Percentiles rank a stretch among this genome's conserved stretches.
phyloP scores from a whole-genome alignment of 1,284 basidiomycete species.

The Pseudozyma sp. region DNA sequence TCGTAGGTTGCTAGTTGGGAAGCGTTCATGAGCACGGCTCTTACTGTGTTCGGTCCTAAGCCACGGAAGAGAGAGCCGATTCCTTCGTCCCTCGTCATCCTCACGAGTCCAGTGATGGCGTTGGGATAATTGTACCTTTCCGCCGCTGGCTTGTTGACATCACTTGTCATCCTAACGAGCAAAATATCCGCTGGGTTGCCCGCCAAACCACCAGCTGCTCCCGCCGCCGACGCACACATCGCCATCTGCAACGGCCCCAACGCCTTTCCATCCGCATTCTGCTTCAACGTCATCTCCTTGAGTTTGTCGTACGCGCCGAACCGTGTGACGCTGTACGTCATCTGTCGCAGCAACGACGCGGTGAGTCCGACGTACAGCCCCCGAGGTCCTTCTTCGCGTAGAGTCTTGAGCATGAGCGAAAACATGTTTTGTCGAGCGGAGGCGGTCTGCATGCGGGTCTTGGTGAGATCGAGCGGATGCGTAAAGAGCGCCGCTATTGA shows the following conservation, averaged over 20 bases:
- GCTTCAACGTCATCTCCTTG: slow-evolving; percentile 44
- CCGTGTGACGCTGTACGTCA: slow-evolving; percentile 66
- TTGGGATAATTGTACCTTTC: slow-evolving; percentile 68
- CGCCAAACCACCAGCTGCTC: slow-evolving; percentile 63
- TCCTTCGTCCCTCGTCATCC: slow-evolving; percentile 72
- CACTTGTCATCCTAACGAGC: slow-evolving; percentile 70
- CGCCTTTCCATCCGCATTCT: slow-evolving; percentile 21
- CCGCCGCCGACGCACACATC: slow-evolving; percentile 55
- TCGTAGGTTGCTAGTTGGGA: slow-evolving; percentile 70
- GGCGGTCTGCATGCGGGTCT: slow-evolving; percentile 69
- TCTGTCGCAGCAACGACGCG: slow-evolving; percentile 63
- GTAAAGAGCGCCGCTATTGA: slow-evolving; percentile 66
- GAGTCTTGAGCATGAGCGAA: slow-evolving; percentile 49
- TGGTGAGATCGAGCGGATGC: slow-evolving; percentile 68
- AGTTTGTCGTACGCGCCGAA: slow-evolving; percentile 66
- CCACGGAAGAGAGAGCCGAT: slow-evolving; percentile 70
- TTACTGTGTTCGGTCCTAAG: slow-evolving; percentile 71
- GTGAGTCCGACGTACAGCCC: slow-evolving; percentile 65
- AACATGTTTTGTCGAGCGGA: slow-evolving; percentile 53
- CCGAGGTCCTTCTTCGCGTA: slow-evolving; percentile 48
- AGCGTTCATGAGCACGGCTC: slow-evolving; percentile 73
- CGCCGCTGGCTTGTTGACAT: slow-evolving; percentile 64
- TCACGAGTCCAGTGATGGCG: slow-evolving; percentile 70
- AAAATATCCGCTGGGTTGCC: slow-evolving; percentile 72
- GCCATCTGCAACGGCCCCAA: slow-evolving; percentile 55